Evolutionary conservation across 306 rosid species (phyloP), one percentile per base, ranked within the genome.

Genomic region (Cicer yamashitae): DNA sequence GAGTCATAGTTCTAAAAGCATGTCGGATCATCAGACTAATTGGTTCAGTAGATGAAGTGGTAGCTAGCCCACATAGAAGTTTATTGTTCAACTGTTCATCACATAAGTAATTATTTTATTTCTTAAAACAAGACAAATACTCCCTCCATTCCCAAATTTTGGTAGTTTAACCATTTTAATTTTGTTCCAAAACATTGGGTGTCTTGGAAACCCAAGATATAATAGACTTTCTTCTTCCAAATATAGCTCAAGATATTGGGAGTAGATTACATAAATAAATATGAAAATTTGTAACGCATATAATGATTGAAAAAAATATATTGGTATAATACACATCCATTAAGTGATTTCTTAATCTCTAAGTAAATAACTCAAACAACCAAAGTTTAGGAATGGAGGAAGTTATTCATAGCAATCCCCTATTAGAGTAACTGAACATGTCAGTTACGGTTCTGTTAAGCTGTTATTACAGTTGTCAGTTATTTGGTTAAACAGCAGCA

Each of bases 31-130:
- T 22, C 58, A 50, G 12, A 63, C 17, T 47, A 39, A 60, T 57
- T 12, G 18, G 58, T 10, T 82, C 37, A 70, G 52, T 47, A 41
- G 53, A 47, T 44, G 66, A 70, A 62, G 75, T 20, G 65, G 34
- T 45, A 82, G 39, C 48, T 45, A 6, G 37, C 30, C 46, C 13
- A 62, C 48, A 52, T 6, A 54, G 30, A 22, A 48, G 66, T 47
- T 15, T 20, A 63, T 50, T 38, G 9, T 65, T 60, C 7, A 12
- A 63, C 50, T 38, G 9, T 65, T 60, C 7, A 12, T 17, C 54
- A 43, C 38, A 18, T 45, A 69, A 57, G 71, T 18, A 79, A 50
- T 70, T 57, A 38, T 74, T 73, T 69, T 50, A 14, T 74, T 74
- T 74, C 60, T 38, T 43, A 70, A 70, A 54, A 12, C 14, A 62